These are phyloP conservation scores for Alternaria consortialis DNA, from an alignment of 2,329 filamentous ascomycete species.

Conservation along the genomic window DNA sequence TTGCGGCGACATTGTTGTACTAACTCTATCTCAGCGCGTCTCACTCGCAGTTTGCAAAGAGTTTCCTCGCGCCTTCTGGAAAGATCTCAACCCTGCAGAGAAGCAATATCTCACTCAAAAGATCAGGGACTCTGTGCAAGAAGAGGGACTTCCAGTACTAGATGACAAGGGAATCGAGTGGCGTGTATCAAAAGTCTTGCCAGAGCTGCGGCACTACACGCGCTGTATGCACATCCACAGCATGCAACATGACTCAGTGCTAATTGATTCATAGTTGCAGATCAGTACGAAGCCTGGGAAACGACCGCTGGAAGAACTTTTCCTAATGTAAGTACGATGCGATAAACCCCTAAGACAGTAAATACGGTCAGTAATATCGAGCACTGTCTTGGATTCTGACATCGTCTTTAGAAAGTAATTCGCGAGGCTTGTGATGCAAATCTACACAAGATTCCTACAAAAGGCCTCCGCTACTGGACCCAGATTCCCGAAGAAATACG, in stretches of 20 bases:
- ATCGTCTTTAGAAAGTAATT: background rate
- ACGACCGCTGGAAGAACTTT: background rate
- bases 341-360: background rate
- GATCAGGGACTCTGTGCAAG: background rate
- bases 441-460: background rate
- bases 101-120: background rate
- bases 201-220: conserved; percentile 5
- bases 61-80: background rate
- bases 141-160: background rate
- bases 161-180: conserved; percentile 11
- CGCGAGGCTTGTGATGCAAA: conserved; percentile 9
- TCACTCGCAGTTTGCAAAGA: conserved; percentile 14
- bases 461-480: conserved; percentile 11
- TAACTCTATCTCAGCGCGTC: conserved; percentile 5
- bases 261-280: background rate
- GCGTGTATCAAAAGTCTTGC: conserved; percentile 12
- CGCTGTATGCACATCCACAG: conserved; percentile 3
- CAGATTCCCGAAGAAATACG: conserved; percentile 10
- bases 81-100: background rate
- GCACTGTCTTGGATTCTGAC: background rate
- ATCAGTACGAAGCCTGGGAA: background rate
- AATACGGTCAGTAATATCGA: background rate
- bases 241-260: background rate
- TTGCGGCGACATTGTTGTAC: background rate
- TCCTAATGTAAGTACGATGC: background rate